A percentile compares a stretch with the other conserved stretches of the same genome.
phyloP scores from a whole-genome alignment of 306 rosid species.

The Glycine soja region DNA sequence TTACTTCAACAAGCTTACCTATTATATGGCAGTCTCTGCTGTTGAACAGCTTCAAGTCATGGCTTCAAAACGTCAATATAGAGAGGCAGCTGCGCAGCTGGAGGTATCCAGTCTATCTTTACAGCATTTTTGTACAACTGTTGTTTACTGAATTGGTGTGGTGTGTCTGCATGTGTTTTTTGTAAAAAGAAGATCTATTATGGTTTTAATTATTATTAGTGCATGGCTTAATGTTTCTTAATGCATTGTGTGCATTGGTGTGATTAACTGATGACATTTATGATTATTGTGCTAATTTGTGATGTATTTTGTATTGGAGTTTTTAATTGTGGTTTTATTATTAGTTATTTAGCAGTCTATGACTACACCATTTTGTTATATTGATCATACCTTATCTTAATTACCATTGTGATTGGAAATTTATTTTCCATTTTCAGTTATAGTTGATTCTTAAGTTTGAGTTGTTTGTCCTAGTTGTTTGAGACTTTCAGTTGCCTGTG shows the following conservation, averaged over 20 bases:
- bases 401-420: not conserved
- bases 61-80: constrained; percentile 98
- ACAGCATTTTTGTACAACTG: not conserved
- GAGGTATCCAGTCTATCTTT: constrained; percentile 65
- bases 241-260: constrained; percentile 30
- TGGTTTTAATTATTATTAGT: not conserved
- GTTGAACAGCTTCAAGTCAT: constrained; percentile 99
- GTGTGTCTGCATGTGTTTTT: no score
- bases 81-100: constrained; percentile 96
- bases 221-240: no score
- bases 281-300: constrained; percentile 36
- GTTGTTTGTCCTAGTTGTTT: constrained; percentile 5
- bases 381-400: not conserved
- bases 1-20: constrained; percentile 49
- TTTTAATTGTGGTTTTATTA: constrained; percentile 23
- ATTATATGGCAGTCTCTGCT: constrained; percentile 86
- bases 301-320: constrained; percentile 14
- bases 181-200: no score
- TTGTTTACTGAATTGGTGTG: constrained; percentile 12
- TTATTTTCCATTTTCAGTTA: constrained; percentile 22
- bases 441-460: constrained; percentile 7
- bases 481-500: constrained; percentile 19
- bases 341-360: constrained; percentile 16
- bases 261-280: constrained; percentile 18
- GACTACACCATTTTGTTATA: constrained; percentile 8